Evolutionary conservation across 768 basidiomycete genomes (phyloP).

Genomic region (Boletus subcaerulescens): DNA sequence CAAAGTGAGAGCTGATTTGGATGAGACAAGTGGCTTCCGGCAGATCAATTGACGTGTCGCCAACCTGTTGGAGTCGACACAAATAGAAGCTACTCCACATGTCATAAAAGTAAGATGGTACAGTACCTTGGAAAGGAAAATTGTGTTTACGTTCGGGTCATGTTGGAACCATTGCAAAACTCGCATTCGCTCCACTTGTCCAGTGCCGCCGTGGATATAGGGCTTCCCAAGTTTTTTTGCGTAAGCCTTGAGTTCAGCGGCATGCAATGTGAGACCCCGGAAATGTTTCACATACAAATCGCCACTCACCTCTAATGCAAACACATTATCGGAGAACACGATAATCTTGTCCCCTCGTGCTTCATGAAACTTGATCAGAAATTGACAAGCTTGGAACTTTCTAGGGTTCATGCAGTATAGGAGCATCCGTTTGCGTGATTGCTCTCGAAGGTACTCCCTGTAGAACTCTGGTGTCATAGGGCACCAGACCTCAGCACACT

Average conservation of each 20-base stretch:
- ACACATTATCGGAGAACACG: slow-evolving; percentile 99
- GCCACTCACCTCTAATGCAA: slow-evolving; percentile 80
- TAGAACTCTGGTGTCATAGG: slow-evolving; percentile 99
- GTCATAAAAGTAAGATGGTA: slow-evolving; percentile 30
- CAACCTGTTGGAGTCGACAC: slow-evolving; percentile 55
- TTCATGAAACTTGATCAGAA: slow-evolving; percentile 97
- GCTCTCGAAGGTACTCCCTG: slow-evolving; percentile 91
- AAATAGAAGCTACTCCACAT: slow-evolving; percentile 12
- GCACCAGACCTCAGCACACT: slow-evolving; percentile 99
- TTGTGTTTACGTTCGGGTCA: slow-evolving; percentile 93
- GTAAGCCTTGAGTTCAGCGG: slow-evolving; percentile 59
- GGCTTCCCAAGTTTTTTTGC: slow-evolving; percentile 91
- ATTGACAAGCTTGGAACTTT: slow-evolving; percentile 99
- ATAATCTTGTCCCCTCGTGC: slow-evolving; percentile 98
- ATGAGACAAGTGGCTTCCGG: slow-evolving; percentile 99
- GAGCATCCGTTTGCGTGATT: slow-evolving; percentile 90
- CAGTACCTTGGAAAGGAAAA: slow-evolving; percentile 95
- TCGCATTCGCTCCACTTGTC: slow-evolving; percentile 93
- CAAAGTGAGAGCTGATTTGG: slow-evolving; percentile 99
- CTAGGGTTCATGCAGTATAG: slow-evolving; percentile 99
- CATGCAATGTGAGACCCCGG: slow-evolving; percentile 2
- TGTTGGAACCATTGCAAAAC: slow-evolving; percentile 96
- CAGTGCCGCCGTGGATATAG: slow-evolving; percentile 94
- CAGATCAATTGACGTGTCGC: slow-evolving; percentile 97
- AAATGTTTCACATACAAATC: background rate